Evolutionary conservation across 2,329 filamentous ascomycete genomes (phyloP).

Genomic region (Cladosporium phlei): DNA sequence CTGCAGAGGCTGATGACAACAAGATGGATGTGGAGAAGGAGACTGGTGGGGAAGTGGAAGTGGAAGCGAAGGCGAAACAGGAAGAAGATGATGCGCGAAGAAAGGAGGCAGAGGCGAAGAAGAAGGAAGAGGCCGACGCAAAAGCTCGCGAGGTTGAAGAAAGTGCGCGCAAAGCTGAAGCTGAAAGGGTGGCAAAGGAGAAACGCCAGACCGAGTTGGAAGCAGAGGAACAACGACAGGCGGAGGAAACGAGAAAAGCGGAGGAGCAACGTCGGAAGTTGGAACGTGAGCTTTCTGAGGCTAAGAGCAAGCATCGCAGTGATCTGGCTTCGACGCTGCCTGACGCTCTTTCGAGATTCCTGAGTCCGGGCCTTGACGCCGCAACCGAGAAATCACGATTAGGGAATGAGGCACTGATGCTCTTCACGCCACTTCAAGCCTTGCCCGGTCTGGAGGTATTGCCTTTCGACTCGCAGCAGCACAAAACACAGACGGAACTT

Average conservation of each 20-base stretch:
- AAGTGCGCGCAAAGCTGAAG: slow-evolving; percentile 16
- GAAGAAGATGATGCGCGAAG: slow-evolving; percentile 22
- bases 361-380: slow-evolving; percentile 20
- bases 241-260: slow-evolving; percentile 24
- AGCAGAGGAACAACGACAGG: slow-evolving; percentile 20
- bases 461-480: slow-evolving; percentile 12
- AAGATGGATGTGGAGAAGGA: background rate
- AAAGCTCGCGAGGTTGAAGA: slow-evolving; percentile 15
- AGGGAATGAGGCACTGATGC: slow-evolving; percentile 16
- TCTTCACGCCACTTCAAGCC: slow-evolving; percentile 26
- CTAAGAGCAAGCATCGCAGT: slow-evolving; percentile 16
- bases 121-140: slow-evolving; percentile 16
- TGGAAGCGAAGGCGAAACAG: slow-evolving; percentile 17
- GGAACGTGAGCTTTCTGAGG: slow-evolving; percentile 17
- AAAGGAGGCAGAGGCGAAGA: slow-evolving; percentile 19
- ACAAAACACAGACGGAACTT: slow-evolving; percentile 10
- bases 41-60: slow-evolving; percentile 3
- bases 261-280: slow-evolving; percentile 20
- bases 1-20: slow-evolving; percentile 6
- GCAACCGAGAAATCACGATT: slow-evolving; percentile 12
- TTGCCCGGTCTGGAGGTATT: slow-evolving; percentile 14
- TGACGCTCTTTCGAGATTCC: slow-evolving; percentile 17
- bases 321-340: slow-evolving; percentile 25
- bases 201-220: slow-evolving; percentile 18
- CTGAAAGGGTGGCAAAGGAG: slow-evolving; percentile 15